Evolutionary conservation across 805 yeast genomes (phyloP), one percentile per base, ranked within the genome.

Genomic region (Saccharomycopsis babjevae): DNA sequence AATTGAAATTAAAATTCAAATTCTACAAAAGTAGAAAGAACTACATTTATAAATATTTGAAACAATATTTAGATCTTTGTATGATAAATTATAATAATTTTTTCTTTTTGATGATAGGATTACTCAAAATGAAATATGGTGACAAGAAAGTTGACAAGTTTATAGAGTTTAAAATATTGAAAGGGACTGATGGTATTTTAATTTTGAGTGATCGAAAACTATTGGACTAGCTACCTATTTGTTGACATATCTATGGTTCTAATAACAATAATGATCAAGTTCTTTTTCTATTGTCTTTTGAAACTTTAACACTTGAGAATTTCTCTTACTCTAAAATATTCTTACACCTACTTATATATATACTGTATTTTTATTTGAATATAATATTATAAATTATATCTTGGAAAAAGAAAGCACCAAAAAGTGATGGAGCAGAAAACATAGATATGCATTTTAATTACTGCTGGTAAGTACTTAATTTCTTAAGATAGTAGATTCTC

Each of bases 401-500:
- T 34, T 13, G 10, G 15, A 13, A 25, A 22, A 25, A 13, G 40
- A 20, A 16, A 11, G 18, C 16, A 25, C 5, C 25, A 52, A 55
- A 22, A 46, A 25, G 1, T 10, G 5, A 13, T 22, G 15, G 22
- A 46, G 10, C 16, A 46, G 20, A 46, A 20, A 22, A 28, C 8
- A 10, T 43, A 46, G 25, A 22, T 5, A 46, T 25, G 8, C 11
- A 22, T 22, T 46, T n/a, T 3, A 46, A 22, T 6, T 18, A 1
- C 7, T 10, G 20, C 5, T 10, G 16, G 10, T 4, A 5, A 2
- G 11, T 32, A 16, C 16, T n/a, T n/a, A 38, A 18, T 36, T 22
- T 55, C 56, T 63, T 20, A 38, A 43, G 36, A 63, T 63, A 6
- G 65, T 63, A 28, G 64, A 61, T 30, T 88, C 96, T 78, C 98